phyloP scores from a whole-genome alignment of 805 yeast species.

The Metschnikowia matae region DNA sequence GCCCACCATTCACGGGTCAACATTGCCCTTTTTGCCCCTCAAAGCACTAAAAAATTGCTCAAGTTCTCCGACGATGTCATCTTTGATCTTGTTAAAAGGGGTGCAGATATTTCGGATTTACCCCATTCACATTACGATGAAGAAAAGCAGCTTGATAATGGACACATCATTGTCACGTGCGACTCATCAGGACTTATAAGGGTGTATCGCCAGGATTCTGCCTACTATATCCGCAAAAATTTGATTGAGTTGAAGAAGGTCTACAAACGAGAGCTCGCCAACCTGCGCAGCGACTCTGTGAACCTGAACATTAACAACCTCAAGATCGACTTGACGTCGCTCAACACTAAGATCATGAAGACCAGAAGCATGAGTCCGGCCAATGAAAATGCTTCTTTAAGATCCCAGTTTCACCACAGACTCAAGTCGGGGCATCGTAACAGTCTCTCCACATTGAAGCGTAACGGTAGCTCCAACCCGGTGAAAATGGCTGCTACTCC shows the following conservation, averaged over 20 bases:
- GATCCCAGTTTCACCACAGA: conserved; percentile 7
- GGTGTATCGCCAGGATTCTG: conserved; percentile 77
- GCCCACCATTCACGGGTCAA: conserved; percentile 75
- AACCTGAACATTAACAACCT: conserved; percentile 3
- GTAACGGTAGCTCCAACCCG: background rate
- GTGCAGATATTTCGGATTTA: conserved; percentile 9
- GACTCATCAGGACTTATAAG: conserved; percentile 71
- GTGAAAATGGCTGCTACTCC: background rate
- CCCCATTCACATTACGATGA: conserved; percentile 1
- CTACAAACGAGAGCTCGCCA: conserved; percentile 2
- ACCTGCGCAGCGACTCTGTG: background rate
- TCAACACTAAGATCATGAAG: background rate
- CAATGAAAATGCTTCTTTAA: conserved; percentile 3
- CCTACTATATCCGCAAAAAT: conserved; percentile 37
- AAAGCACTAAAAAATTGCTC: conserved; percentile 56
- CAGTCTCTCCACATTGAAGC: background rate
- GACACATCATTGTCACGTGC: conserved; percentile 66
- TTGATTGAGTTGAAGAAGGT: conserved; percentile 13
- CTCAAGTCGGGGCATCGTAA: conserved; percentile 4
- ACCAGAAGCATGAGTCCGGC: conserved; percentile 13
- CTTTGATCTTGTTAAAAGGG: conserved; percentile 50
- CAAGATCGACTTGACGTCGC: background rate
- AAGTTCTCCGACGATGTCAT: conserved; percentile 77
- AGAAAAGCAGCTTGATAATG: conserved; percentile 10
- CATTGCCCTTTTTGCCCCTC: conserved; percentile 74